Percentiles rank a stretch among this genome's conserved stretches.
Evolutionary conservation across 2,329 filamentous ascomycete species (phyloP).

Genomic region (Ophiostoma piceae): DNA sequence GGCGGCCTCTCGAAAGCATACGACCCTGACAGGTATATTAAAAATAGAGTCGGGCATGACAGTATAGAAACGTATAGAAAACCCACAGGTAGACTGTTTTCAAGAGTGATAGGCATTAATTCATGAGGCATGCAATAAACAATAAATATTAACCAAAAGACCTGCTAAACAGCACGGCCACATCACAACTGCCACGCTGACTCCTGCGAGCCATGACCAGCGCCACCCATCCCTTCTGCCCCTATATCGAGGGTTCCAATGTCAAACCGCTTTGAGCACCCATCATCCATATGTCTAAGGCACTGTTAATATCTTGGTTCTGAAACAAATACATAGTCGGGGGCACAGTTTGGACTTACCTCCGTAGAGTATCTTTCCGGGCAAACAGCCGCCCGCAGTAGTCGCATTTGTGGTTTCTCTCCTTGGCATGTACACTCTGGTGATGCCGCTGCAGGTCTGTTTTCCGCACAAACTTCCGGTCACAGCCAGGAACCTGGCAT

Average conservation of each 20-base stretch:
- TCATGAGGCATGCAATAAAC: neutral
- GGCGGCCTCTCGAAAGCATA: neutral
- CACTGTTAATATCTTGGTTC: conserved; percentile 16
- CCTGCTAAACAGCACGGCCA: neutral
- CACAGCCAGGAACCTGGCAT: conserved; percentile 61
- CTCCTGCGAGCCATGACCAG: conserved; percentile 9
- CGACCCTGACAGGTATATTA: neutral
- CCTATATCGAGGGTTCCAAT: conserved; percentile 48
- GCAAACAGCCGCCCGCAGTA: conserved; percentile 69
- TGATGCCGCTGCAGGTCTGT: conserved; percentile 66
- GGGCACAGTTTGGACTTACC: conserved; percentile 46
- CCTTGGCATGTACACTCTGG: conserved; percentile 67
- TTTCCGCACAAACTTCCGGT: conserved; percentile 72
- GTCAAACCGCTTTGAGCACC: conserved; percentile 64
- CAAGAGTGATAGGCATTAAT: neutral
- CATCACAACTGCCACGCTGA: neutral
- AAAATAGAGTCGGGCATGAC: neutral
- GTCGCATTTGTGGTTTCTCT: conserved; percentile 63
- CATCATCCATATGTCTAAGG: conserved; percentile 69
- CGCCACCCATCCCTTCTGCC: conserved; percentile 32
- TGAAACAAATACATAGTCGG: neutral
- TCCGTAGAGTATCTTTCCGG: conserved; percentile 74
- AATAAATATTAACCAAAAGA: neutral
- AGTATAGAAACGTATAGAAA: neutral
- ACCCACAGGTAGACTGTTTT: neutral